Evolutionary conservation across 129 eudicot species (phyloP), one percentile per base, ranked within the genome.

Genomic region (Flaveria linearis): DNA sequence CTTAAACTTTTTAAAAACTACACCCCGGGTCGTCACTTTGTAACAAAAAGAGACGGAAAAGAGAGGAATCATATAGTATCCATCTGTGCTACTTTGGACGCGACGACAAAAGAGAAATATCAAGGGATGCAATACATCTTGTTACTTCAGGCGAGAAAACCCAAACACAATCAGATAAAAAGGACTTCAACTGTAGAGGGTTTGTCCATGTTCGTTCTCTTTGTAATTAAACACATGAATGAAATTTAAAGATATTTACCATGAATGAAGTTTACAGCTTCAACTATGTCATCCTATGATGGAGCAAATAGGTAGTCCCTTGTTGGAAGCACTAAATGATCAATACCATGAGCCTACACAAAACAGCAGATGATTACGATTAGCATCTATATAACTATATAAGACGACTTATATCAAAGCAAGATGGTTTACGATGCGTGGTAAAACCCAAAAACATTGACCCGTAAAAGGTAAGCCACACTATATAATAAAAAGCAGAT

Each of bases 251-350:
- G 18, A 12, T 64, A 72, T 60, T 76, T 74, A 88, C 97, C 87
- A 71, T 88, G 97, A 52, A 91, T 91, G 84, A 91, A 64, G n/a
- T 64, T 64, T 64, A 64, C 69, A 64, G 69, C 69, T 33, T 64
- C 25, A 36, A 4, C 33, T 36, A 91, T 91, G 83, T 88, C 88
- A 42, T 33, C 71, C 50, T 83, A 25, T 25, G 90, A 86, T 28
- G 97, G 97, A 63, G 97, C 94, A 73, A 86, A 91, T 16, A 88
- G 86, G 77, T 91, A 91, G 73, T 91, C 97, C 81, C 97, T 81
- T 9, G 97, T 91, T 1, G 97, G 97, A 78, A 91, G 86, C 77
- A 91, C 91, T 79, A 91, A 75, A 81, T 88, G 89, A 68, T 81
- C 80, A 70, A 91, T 88, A 60, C 68, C 84, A 74, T 86, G 84